Evolutionary conservation across 2,329 filamentous ascomycete species (phyloP), one percentile per base, ranked within the genome.

Genomic region (Colletotrichum sansevieriae): DNA sequence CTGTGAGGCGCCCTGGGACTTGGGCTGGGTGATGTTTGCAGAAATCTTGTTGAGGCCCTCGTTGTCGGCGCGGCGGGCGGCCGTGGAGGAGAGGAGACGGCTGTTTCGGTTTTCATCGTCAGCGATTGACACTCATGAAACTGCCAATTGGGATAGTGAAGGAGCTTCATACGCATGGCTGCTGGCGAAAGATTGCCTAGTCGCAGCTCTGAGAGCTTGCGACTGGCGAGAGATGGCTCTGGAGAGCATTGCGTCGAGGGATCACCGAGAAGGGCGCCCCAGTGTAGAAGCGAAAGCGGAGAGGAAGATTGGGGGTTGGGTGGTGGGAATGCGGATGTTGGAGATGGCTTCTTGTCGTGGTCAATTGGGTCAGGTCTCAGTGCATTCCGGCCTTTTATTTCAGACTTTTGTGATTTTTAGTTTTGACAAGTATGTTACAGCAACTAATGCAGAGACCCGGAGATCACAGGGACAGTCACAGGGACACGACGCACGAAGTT

Each of bases 1-100:
- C 84, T 99, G 96, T 47, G 96, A 98, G 63, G 97, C 96, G 74
- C 96, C 96, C 84, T 99, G 96, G 39, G 95, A 96, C 84, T 98
- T 98, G 78, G 95, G 95, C 83, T 98, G 95, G 29, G 96, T 99
- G 83, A 99, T 95, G 78, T 85, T 81, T 70, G 89, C 84, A 70
- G 95, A 98, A 78, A 95, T 85, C 80, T 89, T 93, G 87, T 99
- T 99, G 79, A 97, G 88, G 74, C 85, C 80, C 67, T 88, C 82
- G 68, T 89, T 83, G 73, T 88, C 83, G 73, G 79, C 76, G 72
- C 77, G 82, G 71, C 83, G 80, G 73, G 83, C 77, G 35, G 84
- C 74, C 18, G 87, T 87, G 51, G 82, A 80, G 46, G 84, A 87
- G 61, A 89, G 78, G 70, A 83, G 78, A 62, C 87, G 86, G 66